phyloP scores from a whole-genome alignment of 306 rosid species.

The Adenanthera pavonina region DNA sequence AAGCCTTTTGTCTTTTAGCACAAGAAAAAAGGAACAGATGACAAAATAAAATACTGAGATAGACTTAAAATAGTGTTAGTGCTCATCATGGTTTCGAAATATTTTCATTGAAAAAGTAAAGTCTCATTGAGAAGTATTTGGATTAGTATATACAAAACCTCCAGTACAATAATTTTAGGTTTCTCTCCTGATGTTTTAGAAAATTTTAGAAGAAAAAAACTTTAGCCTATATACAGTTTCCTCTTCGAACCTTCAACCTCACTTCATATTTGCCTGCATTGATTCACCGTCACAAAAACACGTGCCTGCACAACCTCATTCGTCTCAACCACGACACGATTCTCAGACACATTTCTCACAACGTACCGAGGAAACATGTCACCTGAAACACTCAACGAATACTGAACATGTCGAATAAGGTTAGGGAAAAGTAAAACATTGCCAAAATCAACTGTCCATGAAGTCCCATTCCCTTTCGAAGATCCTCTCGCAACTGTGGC shows the following conservation, averaged over 20 bases:
- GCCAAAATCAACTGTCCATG: slow-evolving; percentile 74
- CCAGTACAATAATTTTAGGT: no score
- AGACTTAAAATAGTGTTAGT: no score
- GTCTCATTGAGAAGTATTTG: no score
- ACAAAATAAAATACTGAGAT: no score
- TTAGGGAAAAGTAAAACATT: slow-evolving; percentile 67
- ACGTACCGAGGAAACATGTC: slow-evolving; percentile 60
- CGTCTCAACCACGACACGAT: slow-evolving; percentile 69
- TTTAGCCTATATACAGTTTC: not conserved
- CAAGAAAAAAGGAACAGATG: no score
- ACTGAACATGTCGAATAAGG: slow-evolving; percentile 75
- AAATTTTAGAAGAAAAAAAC: no score
- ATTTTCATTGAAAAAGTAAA: no score
- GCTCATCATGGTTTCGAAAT: no score
- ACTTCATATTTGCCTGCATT: slow-evolving; percentile 47
- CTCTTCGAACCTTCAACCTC: slow-evolving; percentile 4
- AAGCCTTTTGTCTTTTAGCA: no score
- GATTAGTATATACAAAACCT: no score
- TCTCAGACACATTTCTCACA: slow-evolving; percentile 64
- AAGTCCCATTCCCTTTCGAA: slow-evolving; percentile 67
- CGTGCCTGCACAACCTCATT: slow-evolving; percentile 52
- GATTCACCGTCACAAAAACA: slow-evolving; percentile 70
- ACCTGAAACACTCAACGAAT: slow-evolving; percentile 51
- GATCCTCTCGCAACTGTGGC: slow-evolving; percentile 63
- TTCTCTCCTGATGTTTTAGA: no score